Percentiles rank a stretch among this genome's conserved stretches.
Evolutionary conservation across 345 rosid genomes (phyloP).

Genomic region (Crucihimalaya himalaica): DNA sequence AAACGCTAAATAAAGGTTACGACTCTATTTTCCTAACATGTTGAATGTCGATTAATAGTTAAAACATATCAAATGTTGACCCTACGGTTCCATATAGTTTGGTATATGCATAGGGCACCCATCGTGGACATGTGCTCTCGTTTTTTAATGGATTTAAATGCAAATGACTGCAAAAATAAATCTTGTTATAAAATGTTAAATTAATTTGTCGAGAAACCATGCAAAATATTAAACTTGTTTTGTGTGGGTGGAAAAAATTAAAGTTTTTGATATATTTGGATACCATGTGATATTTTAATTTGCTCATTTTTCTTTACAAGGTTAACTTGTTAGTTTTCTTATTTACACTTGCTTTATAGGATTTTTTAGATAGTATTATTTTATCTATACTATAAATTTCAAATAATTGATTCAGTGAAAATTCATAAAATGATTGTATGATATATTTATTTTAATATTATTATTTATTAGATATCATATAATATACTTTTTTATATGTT

Average conservation of each 20-base stretch:
- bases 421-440: neutral
- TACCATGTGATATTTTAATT: neutral
- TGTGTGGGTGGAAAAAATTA: neutral
- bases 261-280: neutral
- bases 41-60: constrained; percentile 33
- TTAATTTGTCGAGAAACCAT: constrained; percentile 13
- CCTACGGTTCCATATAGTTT: constrained; percentile 30
- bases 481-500: neutral
- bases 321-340: neutral
- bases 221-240: neutral
- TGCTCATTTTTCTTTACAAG: neutral
- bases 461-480: neutral
- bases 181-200: neutral
- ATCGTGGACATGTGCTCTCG: constrained; percentile 34
- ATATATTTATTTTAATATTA: neutral
- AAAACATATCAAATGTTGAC: constrained; percentile 31
- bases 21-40: constrained; percentile 30
- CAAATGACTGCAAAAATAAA: constrained; percentile 8
- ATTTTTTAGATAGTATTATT: neutral
- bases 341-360: neutral
- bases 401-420: neutral
- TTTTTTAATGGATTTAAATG: constrained; percentile 2
- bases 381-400: neutral
- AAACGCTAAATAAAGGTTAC: constrained; percentile 19
- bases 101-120: constrained; percentile 31